Base-by-base conservation (phyloP, 352 stramenopile species). In the Pythium monospermum region DNA sequence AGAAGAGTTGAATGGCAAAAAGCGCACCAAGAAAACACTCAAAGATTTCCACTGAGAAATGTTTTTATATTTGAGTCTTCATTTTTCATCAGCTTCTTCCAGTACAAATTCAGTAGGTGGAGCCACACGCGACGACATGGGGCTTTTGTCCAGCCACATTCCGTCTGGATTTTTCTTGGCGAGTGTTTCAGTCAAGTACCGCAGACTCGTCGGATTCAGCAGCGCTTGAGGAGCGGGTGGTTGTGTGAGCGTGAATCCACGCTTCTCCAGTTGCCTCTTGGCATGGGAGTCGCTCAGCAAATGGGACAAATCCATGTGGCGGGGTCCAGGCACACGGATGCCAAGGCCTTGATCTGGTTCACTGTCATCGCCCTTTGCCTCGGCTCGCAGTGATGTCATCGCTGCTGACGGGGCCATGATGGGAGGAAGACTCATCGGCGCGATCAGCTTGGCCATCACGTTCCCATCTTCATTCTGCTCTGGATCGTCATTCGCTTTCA, bases 101-200 rank as follows among this genome's bases (percentile, higher is more conserved):
- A 64, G 23, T 3, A 64, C 38, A 12, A 64, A 15, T 10, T 64
- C 49, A 12, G 6, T 22, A 2, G 18, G 25, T 38, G n/a, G 46
- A n/a, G 41, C 3, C 23, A 13, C 22, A 18, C 55, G 40, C 25
- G 48, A 8, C 11, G 32, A 51, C 19, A 32, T 42, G 16, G 56
- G 56, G 13, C 27, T 53, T 15, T 56, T 11, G n/a, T 54, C 23
- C 6, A 26, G 33, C 42, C 44, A 53, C 6, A n/a, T n/a, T n/a
- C 22, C 35, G 25, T 47, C 35, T 12, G 61, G 58, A 16, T 77
- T 62, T 26, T 73, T 82, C 21, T 70, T 76, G 10, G 69, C 66
- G 50, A 86, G 73, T 49, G 71, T 63, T 30, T 79, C 72, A 1
- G 73, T 68, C 30, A 88, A 54, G 32, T 79, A 86, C 23, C 62